Base-by-base conservation (phyloP, 352 stramenopile genomes). In the Phytopythium helicoides region DNA sequence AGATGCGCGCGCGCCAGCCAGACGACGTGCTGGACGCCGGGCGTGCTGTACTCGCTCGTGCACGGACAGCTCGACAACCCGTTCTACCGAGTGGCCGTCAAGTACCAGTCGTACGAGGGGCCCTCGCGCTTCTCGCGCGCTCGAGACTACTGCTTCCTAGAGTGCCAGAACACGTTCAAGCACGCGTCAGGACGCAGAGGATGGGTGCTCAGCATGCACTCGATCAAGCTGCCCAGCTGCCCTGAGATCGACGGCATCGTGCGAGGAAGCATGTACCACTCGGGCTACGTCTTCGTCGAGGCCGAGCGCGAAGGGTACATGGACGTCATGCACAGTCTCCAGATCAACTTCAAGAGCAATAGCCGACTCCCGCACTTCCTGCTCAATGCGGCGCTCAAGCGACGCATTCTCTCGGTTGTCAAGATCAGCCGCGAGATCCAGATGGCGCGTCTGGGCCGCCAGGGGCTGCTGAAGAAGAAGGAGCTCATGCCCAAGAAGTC, bases 331-430 rank as follows among this genome's bases (percentile, higher is more conserved):
- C 81, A 93, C 57, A 86, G 71, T 53, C 57, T 93, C 14, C 83
- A 91, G 64, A 84, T 93, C 58, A 93, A 93, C 56, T 93, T 93
- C 55, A 89, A 89, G 49, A 84, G 76, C 55, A 80, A 73, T 11
- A 83, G 62, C 41, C 68, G 74, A 11, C 40, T 91, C 36, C 81
- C 81, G 31, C 63, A 79, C 34, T 87, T 89, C 40, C 52, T 91
- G 52, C 62, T 89, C 9, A 86, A 89, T 47, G 64, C 67, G 9
- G 72, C 76, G 19, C 64, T 91, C 14, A 86, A 87, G 54, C 64
- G 71, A 1, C 75, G 81, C 8, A 85, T 91, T 44, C 60, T 76
- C 19, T 81, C 74, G 19, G 73, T 91, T 3, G 76, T 87, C 33
- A 69, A 76, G 19, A 76, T 91, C 49, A 77, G 65, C 34, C 66